Conservation (phyloP, 805 yeast species). For the Barnettozyma vustinii region DNA sequence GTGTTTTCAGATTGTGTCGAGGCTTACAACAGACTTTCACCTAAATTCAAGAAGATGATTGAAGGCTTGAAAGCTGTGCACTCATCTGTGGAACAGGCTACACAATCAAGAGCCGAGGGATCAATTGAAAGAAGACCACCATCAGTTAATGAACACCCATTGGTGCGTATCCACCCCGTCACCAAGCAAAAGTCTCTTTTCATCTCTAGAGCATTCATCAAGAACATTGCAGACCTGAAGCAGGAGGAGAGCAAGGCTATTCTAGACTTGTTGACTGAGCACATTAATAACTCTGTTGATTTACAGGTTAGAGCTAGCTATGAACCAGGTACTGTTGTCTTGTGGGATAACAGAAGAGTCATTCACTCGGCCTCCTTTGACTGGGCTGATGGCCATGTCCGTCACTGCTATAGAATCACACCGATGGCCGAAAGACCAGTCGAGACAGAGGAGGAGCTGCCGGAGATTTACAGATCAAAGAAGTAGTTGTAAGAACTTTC, state of each 20-base stretch:
- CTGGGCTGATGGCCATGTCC: constrained; percentile 59
- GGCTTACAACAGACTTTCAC: constrained; percentile 68
- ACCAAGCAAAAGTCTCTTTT: constrained; percentile 54
- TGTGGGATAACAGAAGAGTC: constrained; percentile 77
- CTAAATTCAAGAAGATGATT: constrained; percentile 52
- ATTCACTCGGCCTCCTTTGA: constrained; percentile 67
- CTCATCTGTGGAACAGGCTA: constrained; percentile 67
- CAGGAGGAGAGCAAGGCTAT: constrained; percentile 63
- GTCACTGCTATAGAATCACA: constrained; percentile 73
- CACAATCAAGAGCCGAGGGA: constrained; percentile 46
- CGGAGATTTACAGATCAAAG: constrained; percentile 20
- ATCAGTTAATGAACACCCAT: constrained; percentile 53
- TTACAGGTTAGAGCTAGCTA: constrained; percentile 66
- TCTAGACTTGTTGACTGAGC: constrained; percentile 49
- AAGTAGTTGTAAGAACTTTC: not conserved
- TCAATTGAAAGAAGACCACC: constrained; percentile 65
- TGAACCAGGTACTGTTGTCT: constrained; percentile 64
- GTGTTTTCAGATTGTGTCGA: constrained; percentile 65
- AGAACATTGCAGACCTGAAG: constrained; percentile 67
- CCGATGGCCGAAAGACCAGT: constrained; percentile 70
- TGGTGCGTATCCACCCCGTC: constrained; percentile 70
- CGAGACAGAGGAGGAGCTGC: constrained; percentile 37
- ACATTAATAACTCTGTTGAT: constrained; percentile 50
- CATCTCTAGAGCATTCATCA: constrained; percentile 56
- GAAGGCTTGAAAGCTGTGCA: constrained; percentile 63